Evolutionary conservation across 441 rosid species (phyloP).

Genomic region (Monsonia emarginata): DNA sequence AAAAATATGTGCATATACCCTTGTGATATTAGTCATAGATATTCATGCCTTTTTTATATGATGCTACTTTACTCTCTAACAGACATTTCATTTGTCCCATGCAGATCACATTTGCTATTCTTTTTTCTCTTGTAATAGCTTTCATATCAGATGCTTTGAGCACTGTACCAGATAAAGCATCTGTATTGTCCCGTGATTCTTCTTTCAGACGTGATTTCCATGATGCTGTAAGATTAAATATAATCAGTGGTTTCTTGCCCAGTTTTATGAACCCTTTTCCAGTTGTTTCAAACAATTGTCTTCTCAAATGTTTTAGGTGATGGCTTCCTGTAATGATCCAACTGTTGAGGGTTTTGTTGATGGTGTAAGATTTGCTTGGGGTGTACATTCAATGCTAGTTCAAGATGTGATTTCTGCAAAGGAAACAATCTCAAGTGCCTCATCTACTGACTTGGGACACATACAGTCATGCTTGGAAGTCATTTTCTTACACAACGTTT

Average conservation of each 20-base stretch:
- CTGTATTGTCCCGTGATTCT: constrained; percentile 68
- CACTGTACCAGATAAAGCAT: constrained; percentile 63
- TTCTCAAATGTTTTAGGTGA: constrained; percentile 49
- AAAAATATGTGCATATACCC: neutral
- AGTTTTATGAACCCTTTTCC: constrained; percentile 17
- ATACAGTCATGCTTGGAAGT: constrained; percentile 63
- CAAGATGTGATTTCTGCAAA: constrained; percentile 49
- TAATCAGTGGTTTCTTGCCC: constrained; percentile 16
- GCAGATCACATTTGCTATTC: constrained; percentile 81
- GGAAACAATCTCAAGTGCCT: constrained; percentile 42
- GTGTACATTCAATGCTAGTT: constrained; percentile 74
- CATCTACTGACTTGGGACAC: constrained; percentile 54
- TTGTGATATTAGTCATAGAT: neutral
- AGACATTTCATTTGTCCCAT: constrained; percentile 17
- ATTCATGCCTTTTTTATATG: neutral
- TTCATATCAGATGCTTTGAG: constrained; percentile 85
- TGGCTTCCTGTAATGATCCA: constrained; percentile 50
- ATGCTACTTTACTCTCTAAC: constrained; percentile 6
- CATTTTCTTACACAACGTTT: constrained; percentile 63
- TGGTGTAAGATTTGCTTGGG: constrained; percentile 83
- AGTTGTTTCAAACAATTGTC: constrained; percentile 11
- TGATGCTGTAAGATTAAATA: constrained; percentile 59
- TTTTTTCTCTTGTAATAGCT: constrained; percentile 68
- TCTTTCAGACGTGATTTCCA: constrained; percentile 75
- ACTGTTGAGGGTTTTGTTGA: constrained; percentile 64